phyloP scores from a whole-genome alignment of 257 asterid genomes.

The Solanum phureja region DNA sequence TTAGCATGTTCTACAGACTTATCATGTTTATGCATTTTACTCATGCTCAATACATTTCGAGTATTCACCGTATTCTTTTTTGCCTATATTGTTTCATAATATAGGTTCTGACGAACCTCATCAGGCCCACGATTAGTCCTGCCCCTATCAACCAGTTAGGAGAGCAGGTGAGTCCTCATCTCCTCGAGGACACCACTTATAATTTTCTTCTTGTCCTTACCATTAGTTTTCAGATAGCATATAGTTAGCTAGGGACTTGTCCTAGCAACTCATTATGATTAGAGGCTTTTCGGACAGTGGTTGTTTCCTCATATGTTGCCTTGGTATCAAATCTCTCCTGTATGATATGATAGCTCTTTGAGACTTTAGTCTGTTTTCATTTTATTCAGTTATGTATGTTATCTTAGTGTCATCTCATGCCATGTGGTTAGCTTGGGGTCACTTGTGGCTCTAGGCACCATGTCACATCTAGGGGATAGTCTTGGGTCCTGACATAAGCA shows the following conservation, averaged over 20 bases:
- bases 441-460: not conserved
- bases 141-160: not conserved
- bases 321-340: not conserved
- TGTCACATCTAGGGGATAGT: not conserved
- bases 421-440: not conserved
- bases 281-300: not conserved
- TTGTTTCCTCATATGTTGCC: not conserved
- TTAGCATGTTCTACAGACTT: not conserved
- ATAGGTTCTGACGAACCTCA: too few relatives aligned
- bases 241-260: not conserved
- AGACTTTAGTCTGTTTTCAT: not conserved
- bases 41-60: not conserved
- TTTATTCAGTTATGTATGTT: not conserved
- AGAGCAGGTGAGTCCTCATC: not conserved
- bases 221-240: too few relatives aligned
- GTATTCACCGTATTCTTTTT: not conserved
- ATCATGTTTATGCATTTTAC: not conserved
- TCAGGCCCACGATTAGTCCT: not conserved
- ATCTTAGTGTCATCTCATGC: not conserved
- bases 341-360: not conserved
- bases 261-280: not conserved
- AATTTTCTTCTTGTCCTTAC: not conserved
- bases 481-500: not conserved
- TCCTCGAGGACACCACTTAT: not conserved
- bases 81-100: too few relatives aligned